These are phyloP conservation scores for Crucibulum laeve DNA, from an alignment of 768 basidiomycete species.

Conservation along the genomic window DNA sequence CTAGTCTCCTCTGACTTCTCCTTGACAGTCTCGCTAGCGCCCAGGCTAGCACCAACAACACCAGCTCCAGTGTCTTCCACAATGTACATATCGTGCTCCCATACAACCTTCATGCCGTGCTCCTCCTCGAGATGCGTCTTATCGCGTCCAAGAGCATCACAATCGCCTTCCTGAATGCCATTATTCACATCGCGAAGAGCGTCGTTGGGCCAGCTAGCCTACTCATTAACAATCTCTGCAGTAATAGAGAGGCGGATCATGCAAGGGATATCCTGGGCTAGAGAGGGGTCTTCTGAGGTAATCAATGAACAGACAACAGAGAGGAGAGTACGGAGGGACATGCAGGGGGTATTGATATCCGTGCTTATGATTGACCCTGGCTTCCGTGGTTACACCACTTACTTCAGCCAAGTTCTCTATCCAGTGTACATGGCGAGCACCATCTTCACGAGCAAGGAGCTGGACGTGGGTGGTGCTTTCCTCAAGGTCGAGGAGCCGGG, in stretches of 20 bases:
- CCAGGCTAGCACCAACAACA: slow-evolving; percentile 51
- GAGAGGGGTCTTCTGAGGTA: slow-evolving; percentile 45
- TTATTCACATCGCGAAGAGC: slow-evolving; percentile 49
- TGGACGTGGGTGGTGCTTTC: too few species aligned
- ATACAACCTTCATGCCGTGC: slow-evolving; percentile 47
- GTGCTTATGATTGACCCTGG: slow-evolving; percentile 30
- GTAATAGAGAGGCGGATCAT: slow-evolving; percentile 62
- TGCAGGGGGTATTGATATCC: slow-evolving; percentile 47
- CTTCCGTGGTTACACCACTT: slow-evolving; percentile 30
- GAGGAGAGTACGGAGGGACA: slow-evolving; percentile 46
- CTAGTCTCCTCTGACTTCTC: slow-evolving; percentile 40
- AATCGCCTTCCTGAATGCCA: slow-evolving; percentile 56
- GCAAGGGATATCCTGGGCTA: slow-evolving; percentile 61
- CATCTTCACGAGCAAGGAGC: too few species aligned
- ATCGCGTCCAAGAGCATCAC: slow-evolving; percentile 53
- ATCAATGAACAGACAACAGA: slow-evolving; percentile 50
- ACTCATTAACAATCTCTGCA: slow-evolving; percentile 51
- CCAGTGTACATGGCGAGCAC: too few species aligned
- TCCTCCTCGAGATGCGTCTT: slow-evolving; percentile 44
- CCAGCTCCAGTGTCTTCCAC: slow-evolving; percentile 52
- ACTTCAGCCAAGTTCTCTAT: too few species aligned
- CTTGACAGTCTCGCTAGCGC: slow-evolving; percentile 33
- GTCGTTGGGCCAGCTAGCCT: slow-evolving; percentile 49
- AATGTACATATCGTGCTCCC: slow-evolving; percentile 66
- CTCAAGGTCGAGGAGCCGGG: too few species aligned